These are phyloP conservation scores for Penicillium steckii DNA, from an alignment of 495 filamentous ascomycete genomes.

Conservation along the genomic window DNA sequence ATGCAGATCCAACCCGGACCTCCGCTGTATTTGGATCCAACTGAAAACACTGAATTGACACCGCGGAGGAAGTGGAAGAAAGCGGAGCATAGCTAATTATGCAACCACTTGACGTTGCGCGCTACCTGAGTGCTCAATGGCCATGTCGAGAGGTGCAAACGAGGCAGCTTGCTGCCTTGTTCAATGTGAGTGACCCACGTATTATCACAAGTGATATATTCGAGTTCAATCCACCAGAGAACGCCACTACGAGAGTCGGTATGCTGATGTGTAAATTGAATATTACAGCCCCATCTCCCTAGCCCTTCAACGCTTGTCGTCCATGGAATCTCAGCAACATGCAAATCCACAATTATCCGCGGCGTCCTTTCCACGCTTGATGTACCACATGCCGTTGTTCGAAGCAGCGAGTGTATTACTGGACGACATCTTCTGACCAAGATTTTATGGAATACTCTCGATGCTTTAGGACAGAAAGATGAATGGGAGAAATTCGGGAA, in stretches of 20 bases:
- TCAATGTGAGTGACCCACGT: constrained; percentile 48
- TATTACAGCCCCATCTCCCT: constrained; percentile 35
- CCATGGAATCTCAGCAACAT: constrained; percentile 89
- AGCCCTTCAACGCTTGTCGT: constrained; percentile 65
- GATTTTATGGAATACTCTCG: constrained; percentile 46
- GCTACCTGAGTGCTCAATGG: constrained; percentile 50
- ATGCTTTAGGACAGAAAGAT: constrained; percentile 36
- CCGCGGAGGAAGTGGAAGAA: not conserved
- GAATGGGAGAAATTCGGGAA: constrained; percentile 44
- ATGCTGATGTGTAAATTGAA: constrained; percentile 14
- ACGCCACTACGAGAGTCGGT: not conserved
- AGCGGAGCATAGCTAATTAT: constrained; percentile 14
- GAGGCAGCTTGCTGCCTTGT: constrained; percentile 58
- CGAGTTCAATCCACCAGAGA: not conserved
- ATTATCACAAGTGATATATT: not conserved
- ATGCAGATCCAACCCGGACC: not conserved
- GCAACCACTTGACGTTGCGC: constrained; percentile 35
- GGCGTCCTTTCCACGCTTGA: constrained; percentile 56
- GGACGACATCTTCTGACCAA: constrained; percentile 77
- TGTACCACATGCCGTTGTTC: constrained; percentile 68
- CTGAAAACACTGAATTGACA: not conserved
- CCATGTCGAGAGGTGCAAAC: constrained; percentile 67
- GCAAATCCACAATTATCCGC: constrained; percentile 72
- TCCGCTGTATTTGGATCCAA: not conserved
- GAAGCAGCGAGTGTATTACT: constrained; percentile 84